These are phyloP conservation scores for Lathyrus aphaca DNA, from an alignment of 306 rosid genomes.

Conservation along the genomic window DNA sequence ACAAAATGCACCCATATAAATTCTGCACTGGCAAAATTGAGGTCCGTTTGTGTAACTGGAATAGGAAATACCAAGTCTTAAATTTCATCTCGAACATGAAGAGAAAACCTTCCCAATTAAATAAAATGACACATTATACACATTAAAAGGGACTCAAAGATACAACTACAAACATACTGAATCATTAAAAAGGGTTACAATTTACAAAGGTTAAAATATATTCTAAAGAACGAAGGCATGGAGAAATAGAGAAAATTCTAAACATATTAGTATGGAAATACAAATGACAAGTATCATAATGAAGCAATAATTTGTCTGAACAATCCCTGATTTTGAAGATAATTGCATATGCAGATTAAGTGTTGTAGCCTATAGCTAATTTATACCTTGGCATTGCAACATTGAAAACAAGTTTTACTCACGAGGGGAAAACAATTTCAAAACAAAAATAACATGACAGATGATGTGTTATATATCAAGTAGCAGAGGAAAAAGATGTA, in stretches of 20 bases:
- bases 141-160: conserved; percentile 2
- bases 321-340: conserved; percentile 14
- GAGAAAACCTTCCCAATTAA: conserved; percentile 4
- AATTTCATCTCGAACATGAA: conserved; percentile 10
- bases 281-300: conserved; percentile 31
- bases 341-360: conserved; percentile 13
- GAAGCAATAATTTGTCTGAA: conserved; percentile 1
- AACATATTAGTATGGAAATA: conserved; percentile 23
- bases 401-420: not conserved
- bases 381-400: not conserved
- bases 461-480: not conserved
- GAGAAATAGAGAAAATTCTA: not conserved
- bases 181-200: not conserved
- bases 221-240: conserved; percentile 24
- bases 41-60: not conserved
- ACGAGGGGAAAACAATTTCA: not conserved
- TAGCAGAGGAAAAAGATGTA: conserved; percentile 2
- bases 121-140: not conserved
- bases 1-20: conserved; percentile 15
- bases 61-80: conserved; percentile 26
- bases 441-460: not conserved
- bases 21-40: conserved; percentile 1
- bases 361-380: not conserved
- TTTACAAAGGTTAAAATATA: not conserved
- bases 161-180: conserved; percentile 20